Conservation (phyloP, 2,329 filamentous ascomycete genomes). For the Fusarium ambrosium region DNA sequence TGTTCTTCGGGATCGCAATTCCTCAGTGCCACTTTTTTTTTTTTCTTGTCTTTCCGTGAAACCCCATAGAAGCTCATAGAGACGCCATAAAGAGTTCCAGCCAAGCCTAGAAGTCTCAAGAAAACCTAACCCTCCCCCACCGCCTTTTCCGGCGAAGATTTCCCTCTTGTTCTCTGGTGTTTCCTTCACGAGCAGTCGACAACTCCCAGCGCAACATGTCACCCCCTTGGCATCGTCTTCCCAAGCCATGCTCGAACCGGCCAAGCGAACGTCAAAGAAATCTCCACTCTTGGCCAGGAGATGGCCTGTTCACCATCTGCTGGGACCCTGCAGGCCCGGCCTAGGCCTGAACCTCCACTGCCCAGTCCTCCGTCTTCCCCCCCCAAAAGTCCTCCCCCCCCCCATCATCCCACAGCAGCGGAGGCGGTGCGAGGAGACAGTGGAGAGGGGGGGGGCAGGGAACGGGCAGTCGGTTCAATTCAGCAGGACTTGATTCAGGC, state of each 20-base stretch:
- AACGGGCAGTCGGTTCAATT: slow-evolving; percentile 22
- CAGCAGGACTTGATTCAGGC: slow-evolving; percentile 24
- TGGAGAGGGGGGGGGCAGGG: slow-evolving; percentile 7
- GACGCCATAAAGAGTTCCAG: slow-evolving; percentile 17
- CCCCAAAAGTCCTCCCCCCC: background rate
- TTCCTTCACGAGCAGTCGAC: background rate
- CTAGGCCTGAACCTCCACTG: slow-evolving; percentile 1
- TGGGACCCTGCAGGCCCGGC: slow-evolving; percentile 7
- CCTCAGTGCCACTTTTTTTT: background rate
- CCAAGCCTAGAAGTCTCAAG: slow-evolving; percentile 17
- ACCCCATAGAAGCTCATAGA: slow-evolving; percentile 25
- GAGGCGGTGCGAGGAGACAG: slow-evolving; percentile 17
- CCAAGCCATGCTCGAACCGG: slow-evolving; percentile 4
- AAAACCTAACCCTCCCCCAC: background rate
- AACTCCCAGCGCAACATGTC: background rate
- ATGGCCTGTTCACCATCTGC: slow-evolving; percentile 24
- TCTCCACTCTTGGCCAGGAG: slow-evolving; percentile 4
- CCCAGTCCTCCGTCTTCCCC: background rate
- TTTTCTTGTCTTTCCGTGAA: background rate
- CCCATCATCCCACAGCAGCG: slow-evolving; percentile 33
- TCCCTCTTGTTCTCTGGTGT: background rate
- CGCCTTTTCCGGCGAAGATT: background rate
- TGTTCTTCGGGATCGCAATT: background rate
- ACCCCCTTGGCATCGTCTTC: background rate
- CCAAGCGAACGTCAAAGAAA: slow-evolving; percentile 8